Evolutionary conservation across 805 yeast genomes (phyloP).

Genomic region (Metschnikowia lochheadii): DNA sequence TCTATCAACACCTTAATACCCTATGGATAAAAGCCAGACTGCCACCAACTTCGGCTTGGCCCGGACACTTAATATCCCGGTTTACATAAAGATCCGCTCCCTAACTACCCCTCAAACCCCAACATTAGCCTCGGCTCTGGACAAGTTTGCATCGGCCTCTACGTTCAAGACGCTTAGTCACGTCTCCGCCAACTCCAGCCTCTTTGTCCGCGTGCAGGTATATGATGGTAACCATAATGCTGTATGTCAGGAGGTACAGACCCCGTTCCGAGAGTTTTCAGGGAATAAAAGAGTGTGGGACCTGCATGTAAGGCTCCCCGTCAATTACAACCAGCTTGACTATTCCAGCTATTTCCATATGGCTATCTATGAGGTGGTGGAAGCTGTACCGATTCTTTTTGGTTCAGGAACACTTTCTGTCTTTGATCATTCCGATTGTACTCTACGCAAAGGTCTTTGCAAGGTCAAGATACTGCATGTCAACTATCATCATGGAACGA

Average conservation of each 20-base stretch:
- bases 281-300: constrained; percentile 54
- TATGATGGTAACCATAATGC: constrained; percentile 30
- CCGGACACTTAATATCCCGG: constrained; percentile 33
- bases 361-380: constrained; percentile 63
- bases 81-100: constrained; percentile 31
- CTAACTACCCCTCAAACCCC: constrained; percentile 17
- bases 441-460: constrained; percentile 71
- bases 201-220: constrained; percentile 29
- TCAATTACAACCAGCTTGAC: constrained; percentile 68
- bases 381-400: constrained; percentile 48
- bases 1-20: background rate
- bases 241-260: constrained; percentile 30
- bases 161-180: constrained; percentile 32
- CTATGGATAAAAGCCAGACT: constrained; percentile 11
- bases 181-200: constrained; percentile 32
- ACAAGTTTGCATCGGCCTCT: constrained; percentile 32
- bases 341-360: constrained; percentile 56
- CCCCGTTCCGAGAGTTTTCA: constrained; percentile 32
- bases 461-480: constrained; percentile 23
- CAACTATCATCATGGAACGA: too few species aligned
- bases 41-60: constrained; percentile 38
- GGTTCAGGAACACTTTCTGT: constrained; percentile 58
- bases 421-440: constrained; percentile 50
- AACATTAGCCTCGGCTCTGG: constrained; percentile 20
- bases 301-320: constrained; percentile 69